phyloP scores from a whole-genome alignment of 805 yeast species.

The Ogataea nakhonphanomensis region DNA sequence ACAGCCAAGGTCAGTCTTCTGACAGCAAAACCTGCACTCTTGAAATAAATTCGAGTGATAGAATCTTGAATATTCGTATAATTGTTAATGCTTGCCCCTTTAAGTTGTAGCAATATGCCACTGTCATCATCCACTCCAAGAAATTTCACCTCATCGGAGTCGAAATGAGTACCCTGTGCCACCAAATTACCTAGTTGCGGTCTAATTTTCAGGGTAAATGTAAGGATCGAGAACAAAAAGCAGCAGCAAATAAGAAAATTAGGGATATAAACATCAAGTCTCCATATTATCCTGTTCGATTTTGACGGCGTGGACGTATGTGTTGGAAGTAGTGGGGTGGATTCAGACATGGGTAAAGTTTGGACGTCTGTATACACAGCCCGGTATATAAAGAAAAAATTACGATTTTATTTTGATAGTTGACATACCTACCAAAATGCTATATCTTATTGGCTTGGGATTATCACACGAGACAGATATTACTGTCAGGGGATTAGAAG shows the following conservation, averaged over 20 bases:
- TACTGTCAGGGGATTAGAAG: conserved; percentile 90
- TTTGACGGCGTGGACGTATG: neutral
- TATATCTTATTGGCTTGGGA: conserved; percentile 89
- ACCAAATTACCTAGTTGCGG: conserved; percentile 32
- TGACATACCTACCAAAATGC: conserved; percentile 44
- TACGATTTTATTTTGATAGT: conserved; percentile 2
- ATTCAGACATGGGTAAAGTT: conserved; percentile 13
- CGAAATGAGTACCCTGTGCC: conserved; percentile 31
- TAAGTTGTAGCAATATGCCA: conserved; percentile 31
- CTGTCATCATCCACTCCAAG: conserved; percentile 33
- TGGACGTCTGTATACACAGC: conserved; percentile 1
- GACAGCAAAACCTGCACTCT: conserved; percentile 32
- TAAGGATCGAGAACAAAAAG: conserved; percentile 8
- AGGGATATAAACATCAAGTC: conserved; percentile 28
- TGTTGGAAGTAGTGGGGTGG: conserved; percentile 16
- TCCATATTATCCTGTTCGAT: conserved; percentile 10
- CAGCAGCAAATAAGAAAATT: conserved; percentile 16
- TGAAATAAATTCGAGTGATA: conserved; percentile 27
- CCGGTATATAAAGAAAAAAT: conserved; percentile 1
- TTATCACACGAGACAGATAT: conserved; percentile 85
- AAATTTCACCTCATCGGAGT: conserved; percentile 30
- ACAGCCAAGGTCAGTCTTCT: conserved; percentile 30
- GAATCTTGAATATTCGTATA: conserved; percentile 31
- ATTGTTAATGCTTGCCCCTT: conserved; percentile 31
- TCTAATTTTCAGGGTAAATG: conserved; percentile 18